A percentile compares a stretch with the other conserved stretches of the same genome.
Conservation (phyloP, 371 early-diverging fungal species). For the Blakeslea trispora region DNA sequence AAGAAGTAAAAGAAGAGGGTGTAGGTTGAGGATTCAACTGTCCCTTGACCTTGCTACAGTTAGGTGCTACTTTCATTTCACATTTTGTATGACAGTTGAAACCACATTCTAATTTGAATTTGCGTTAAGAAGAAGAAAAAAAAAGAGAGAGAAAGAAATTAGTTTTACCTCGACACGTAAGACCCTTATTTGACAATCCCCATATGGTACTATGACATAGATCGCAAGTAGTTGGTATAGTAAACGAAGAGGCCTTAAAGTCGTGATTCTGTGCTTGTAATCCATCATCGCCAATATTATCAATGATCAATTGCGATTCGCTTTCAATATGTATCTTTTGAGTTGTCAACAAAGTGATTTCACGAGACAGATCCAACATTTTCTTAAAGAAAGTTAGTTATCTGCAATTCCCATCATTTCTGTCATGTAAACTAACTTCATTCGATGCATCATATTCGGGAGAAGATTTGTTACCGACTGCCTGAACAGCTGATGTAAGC, state of each 20-base stretch:
- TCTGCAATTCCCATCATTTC: too few species aligned
- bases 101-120: conserved; percentile 68
- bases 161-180: conserved; percentile 65
- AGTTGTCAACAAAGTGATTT: conserved; percentile 56
- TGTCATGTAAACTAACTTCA: conserved; percentile 25
- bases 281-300: conserved; percentile 61
- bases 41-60: conserved; percentile 67
- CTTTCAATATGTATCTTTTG: conserved; percentile 52
- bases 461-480: conserved; percentile 27
- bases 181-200: conserved; percentile 77
- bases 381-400: conserved; percentile 25
- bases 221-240: conserved; percentile 82
- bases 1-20: conserved; percentile 7
- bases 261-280: conserved; percentile 61
- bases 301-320: conserved; percentile 59
- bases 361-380: conserved; percentile 49
- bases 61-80: conserved; percentile 83
- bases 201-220: conserved; percentile 74
- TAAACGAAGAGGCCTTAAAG: conserved; percentile 74
- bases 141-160: too few species aligned
- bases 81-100: conserved; percentile 85
- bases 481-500: conserved; percentile 20
- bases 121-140: too few species aligned
- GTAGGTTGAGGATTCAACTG: conserved; percentile 53
- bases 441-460: conserved; percentile 36